Conservation (phyloP, 2,329 filamentous ascomycete species). For the Tolypocladium pustulatum region DNA sequence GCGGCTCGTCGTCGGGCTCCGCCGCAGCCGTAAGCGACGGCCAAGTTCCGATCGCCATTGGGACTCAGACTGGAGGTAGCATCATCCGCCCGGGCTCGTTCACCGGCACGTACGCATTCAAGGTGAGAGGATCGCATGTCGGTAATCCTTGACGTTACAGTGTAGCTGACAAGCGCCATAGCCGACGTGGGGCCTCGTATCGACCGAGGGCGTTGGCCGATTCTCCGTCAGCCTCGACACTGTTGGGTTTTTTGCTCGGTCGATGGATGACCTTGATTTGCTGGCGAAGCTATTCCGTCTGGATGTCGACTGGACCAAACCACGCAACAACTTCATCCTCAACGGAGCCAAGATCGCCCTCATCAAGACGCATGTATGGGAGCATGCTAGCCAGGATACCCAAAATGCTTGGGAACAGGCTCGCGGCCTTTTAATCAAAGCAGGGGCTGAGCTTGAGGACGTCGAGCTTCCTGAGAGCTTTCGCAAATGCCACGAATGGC, state of each 20-base stretch:
- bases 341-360: conserved; percentile 43
- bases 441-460: conserved; percentile 47
- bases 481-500: conserved; percentile 37
- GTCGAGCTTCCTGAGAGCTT: conserved; percentile 41
- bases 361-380: conserved; percentile 41
- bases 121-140: conserved; percentile 16
- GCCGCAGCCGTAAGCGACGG: conserved; percentile 56
- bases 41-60: conserved; percentile 49
- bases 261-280: conserved; percentile 45
- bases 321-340: conserved; percentile 19
- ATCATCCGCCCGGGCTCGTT: conserved; percentile 54
- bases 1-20: conserved; percentile 58
- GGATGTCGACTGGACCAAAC: conserved; percentile 31
- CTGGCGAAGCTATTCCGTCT: conserved; percentile 44
- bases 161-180: neutral
- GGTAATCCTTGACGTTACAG: neutral
- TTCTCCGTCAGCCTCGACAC: conserved; percentile 53
- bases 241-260: conserved; percentile 48
- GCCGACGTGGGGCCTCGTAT: conserved; percentile 54
- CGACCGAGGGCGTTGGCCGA: conserved; percentile 49
- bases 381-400: conserved; percentile 32
- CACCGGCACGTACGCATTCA: conserved; percentile 54
- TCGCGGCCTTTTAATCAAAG: conserved; percentile 22
- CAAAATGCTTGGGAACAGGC: conserved; percentile 29
- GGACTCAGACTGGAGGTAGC: conserved; percentile 57